These are phyloP conservation scores for Trichoderma pleuroti DNA, from an alignment of 2,329 filamentous ascomycete species.

Conservation along the genomic window DNA sequence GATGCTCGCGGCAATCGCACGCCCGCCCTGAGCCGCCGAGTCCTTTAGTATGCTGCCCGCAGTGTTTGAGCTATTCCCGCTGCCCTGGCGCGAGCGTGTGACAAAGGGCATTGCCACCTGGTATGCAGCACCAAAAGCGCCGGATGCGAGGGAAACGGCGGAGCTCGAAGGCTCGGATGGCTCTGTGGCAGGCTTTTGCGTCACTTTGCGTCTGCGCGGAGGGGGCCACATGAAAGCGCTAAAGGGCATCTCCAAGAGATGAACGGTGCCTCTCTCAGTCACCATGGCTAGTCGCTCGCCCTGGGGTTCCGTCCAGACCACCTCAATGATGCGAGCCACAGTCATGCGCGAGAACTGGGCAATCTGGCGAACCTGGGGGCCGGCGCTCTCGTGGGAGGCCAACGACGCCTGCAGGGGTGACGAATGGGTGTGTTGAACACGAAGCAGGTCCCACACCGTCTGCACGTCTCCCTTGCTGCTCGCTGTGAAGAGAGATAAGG, in stretches of 20 bases:
- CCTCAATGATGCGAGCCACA: conserved; percentile 83
- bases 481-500: conserved; percentile 70
- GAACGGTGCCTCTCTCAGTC: conserved; percentile 91
- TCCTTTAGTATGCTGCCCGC: conserved; percentile 49
- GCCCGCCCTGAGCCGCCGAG: conserved; percentile 65
- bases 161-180: conserved; percentile 48
- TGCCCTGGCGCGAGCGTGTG: conserved; percentile 52
- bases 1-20: conserved; percentile 69
- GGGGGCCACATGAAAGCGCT: conserved; percentile 87
- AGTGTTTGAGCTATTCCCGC: conserved; percentile 32
- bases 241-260: conserved; percentile 81
- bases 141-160: conserved; percentile 67
- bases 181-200: conserved; percentile 44
- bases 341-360: conserved; percentile 90
- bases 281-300: conserved; percentile 84
- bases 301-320: conserved; percentile 78
- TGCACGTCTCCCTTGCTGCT: conserved; percentile 82
- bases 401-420: conserved; percentile 53
- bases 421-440: conserved; percentile 59
- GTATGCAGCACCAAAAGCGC: conserved; percentile 65
- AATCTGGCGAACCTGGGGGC: conserved; percentile 72
- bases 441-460: conserved; percentile 75
- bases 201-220: conserved; percentile 50
- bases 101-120: conserved; percentile 63
- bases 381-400: conserved; percentile 42